Evolutionary conservation across 345 rosid species (phyloP).

Genomic region (Carallia pectinifolia): DNA sequence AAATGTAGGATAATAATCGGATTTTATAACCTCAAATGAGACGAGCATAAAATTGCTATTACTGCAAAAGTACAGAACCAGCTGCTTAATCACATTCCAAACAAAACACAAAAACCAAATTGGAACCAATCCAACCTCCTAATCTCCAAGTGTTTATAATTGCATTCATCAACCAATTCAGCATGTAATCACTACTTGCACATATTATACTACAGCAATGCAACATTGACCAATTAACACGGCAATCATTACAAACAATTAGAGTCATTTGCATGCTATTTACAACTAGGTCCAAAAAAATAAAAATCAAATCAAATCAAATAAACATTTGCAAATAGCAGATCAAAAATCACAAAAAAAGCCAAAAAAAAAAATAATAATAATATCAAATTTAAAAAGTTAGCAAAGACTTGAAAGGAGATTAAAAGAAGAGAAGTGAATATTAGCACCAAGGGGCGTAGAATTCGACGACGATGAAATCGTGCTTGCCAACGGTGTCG

Average conservation of each 20-base stretch:
- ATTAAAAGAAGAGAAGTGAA: background rate
- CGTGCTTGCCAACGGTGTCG: slow-evolving; percentile 67
- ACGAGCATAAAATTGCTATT: too few species aligned
- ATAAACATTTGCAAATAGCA: background rate
- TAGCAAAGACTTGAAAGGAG: background rate
- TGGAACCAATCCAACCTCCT: background rate
- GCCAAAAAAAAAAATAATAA: background rate
- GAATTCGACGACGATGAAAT: slow-evolving; percentile 90
- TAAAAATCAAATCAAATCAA: background rate
- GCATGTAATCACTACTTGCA: too few species aligned
- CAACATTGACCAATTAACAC: too few species aligned
- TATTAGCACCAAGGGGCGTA: slow-evolving; percentile 84
- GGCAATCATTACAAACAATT: too few species aligned
- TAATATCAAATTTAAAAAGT: background rate
- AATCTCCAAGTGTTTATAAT: too few species aligned
- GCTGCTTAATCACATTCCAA: background rate
- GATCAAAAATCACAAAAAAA: slow-evolving; percentile 7
- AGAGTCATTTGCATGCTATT: too few species aligned
- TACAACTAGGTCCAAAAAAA: background rate
- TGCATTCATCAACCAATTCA: too few species aligned
- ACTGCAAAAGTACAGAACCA: background rate
- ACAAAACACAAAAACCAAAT: background rate
- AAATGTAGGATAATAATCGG: too few species aligned
- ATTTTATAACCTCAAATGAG: too few species aligned
- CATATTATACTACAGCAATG: too few species aligned